Evolutionary conservation across 371 early-diverging fungal species (phyloP).

Genomic region (Mortierella sp.): DNA sequence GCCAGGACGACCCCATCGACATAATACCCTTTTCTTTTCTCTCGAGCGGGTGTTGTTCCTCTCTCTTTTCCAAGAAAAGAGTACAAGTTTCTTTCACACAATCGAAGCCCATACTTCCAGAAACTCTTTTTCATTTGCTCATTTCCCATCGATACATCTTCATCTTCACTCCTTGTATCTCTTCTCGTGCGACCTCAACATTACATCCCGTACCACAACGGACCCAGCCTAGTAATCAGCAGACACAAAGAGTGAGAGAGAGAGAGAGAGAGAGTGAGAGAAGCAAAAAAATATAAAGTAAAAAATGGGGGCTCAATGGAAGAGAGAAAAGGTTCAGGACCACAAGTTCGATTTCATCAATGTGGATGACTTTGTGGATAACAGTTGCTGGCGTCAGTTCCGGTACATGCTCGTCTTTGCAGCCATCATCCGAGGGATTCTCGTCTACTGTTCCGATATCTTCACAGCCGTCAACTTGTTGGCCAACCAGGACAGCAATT

Average conservation of each 20-base stretch:
- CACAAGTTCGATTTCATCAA: slow-evolving; percentile 92
- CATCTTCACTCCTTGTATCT: too few species aligned
- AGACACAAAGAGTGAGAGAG: neutral
- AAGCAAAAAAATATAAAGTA: neutral
- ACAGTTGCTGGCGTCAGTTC: slow-evolving; percentile 54
- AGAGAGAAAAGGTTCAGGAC: slow-evolving; percentile 82
- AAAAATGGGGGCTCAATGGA: slow-evolving; percentile 71
- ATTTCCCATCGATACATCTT: too few species aligned
- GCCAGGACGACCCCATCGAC: too few species aligned
- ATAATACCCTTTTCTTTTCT: too few species aligned
- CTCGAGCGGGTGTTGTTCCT: too few species aligned
- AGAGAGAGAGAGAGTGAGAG: neutral
- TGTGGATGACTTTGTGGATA: slow-evolving; percentile 77
- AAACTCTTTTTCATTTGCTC: too few species aligned
- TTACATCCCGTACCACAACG: too few species aligned
- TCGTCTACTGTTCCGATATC: slow-evolving; percentile 79
- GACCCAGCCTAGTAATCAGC: too few species aligned
- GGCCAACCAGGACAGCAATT: slow-evolving; percentile 38
- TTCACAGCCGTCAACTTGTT: slow-evolving; percentile 70
- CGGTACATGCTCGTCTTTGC: slow-evolving; percentile 73
- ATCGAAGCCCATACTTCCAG: too few species aligned
- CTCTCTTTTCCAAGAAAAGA: too few species aligned
- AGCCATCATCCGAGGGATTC: slow-evolving; percentile 75
- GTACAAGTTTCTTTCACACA: too few species aligned
- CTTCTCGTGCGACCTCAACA: too few species aligned